These are phyloP conservation scores for Ogataea philodendri DNA, from an alignment of 805 yeast genomes.

Conservation along the genomic window DNA sequence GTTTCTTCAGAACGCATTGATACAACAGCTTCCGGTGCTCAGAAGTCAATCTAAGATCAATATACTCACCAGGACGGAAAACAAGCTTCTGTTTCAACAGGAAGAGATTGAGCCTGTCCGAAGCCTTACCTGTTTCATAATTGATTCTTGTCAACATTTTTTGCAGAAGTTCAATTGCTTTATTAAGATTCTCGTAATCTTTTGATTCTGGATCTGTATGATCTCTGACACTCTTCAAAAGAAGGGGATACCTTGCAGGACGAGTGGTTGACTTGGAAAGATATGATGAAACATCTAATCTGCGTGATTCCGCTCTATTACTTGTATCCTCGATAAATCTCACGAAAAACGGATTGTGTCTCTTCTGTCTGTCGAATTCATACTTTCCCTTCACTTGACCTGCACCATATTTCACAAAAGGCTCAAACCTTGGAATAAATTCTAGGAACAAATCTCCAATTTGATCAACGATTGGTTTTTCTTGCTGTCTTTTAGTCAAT, in stretches of 20 bases:
- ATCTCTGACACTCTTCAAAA: slow-evolving; percentile 79
- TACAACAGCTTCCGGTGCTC: slow-evolving; percentile 77
- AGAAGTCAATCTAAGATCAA: slow-evolving; percentile 79
- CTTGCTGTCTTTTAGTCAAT: slow-evolving; percentile 79
- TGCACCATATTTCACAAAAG: slow-evolving; percentile 91
- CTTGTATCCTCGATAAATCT: slow-evolving; percentile 90
- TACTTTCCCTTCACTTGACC: slow-evolving; percentile 93
- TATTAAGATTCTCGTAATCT: slow-evolving; percentile 64
- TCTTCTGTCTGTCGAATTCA: slow-evolving; percentile 91
- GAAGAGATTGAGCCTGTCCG: slow-evolving; percentile 87
- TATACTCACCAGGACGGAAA: slow-evolving; percentile 77
- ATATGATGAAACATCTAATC: slow-evolving; percentile 89
- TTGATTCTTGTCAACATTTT: slow-evolving; percentile 76
- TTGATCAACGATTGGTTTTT: slow-evolving; percentile 76
- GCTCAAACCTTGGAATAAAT: slow-evolving; percentile 82
- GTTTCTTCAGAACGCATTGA: slow-evolving; percentile 71
- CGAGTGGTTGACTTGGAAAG: slow-evolving; percentile 94
- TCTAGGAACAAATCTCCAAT: slow-evolving; percentile 87
- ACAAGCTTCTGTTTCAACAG: slow-evolving; percentile 82
- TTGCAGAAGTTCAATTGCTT: slow-evolving; percentile 72
- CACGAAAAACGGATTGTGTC: slow-evolving; percentile 87
- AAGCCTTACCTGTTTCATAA: slow-evolving; percentile 87
- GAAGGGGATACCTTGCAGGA: slow-evolving; percentile 89
- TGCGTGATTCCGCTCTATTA: slow-evolving; percentile 77
- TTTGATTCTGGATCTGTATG: slow-evolving; percentile 73